Percentiles rank a stretch among this genome's conserved stretches.
Evolutionary conservation across 345 rosid genomes (phyloP).

Genomic region (Citropsis articulata): DNA sequence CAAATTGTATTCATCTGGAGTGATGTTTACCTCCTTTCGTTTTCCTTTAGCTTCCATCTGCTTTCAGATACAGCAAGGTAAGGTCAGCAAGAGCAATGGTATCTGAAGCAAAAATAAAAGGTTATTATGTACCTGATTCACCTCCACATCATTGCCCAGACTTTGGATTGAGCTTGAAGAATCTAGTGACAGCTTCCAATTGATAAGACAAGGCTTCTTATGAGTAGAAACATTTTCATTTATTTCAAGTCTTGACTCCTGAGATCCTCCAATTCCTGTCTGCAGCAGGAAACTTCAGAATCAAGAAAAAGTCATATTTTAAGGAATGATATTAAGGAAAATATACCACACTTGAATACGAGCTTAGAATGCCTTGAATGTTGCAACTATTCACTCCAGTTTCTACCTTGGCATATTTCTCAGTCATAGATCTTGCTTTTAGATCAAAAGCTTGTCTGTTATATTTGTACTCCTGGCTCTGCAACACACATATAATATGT

Average conservation of each 20-base stretch:
- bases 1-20: constrained; percentile 10
- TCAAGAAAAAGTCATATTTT: background rate
- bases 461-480: constrained; percentile 84
- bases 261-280: constrained; percentile 33
- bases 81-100: constrained; percentile 14
- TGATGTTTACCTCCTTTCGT: constrained; percentile 25
- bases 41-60: constrained; percentile 18
- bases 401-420: constrained; percentile 56
- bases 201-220: constrained; percentile 22
- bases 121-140: constrained; percentile 14
- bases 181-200: constrained; percentile 39
- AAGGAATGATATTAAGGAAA: background rate
- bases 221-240: constrained; percentile 22
- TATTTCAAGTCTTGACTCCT: constrained; percentile 23
- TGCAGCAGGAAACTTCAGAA: constrained; percentile 20
- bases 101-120: background rate
- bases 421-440: constrained; percentile 68
- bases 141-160: constrained; percentile 17
- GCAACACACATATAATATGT: constrained; percentile 26
- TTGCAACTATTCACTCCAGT: constrained; percentile 28
- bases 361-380: constrained; percentile 24
- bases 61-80: background rate
- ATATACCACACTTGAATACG: constrained; percentile 21
- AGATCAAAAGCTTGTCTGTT: constrained; percentile 66
- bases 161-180: constrained; percentile 26